These are phyloP conservation scores for Rhodotorula paludigena DNA, from an alignment of 768 basidiomycete genomes.

Conservation along the genomic window DNA sequence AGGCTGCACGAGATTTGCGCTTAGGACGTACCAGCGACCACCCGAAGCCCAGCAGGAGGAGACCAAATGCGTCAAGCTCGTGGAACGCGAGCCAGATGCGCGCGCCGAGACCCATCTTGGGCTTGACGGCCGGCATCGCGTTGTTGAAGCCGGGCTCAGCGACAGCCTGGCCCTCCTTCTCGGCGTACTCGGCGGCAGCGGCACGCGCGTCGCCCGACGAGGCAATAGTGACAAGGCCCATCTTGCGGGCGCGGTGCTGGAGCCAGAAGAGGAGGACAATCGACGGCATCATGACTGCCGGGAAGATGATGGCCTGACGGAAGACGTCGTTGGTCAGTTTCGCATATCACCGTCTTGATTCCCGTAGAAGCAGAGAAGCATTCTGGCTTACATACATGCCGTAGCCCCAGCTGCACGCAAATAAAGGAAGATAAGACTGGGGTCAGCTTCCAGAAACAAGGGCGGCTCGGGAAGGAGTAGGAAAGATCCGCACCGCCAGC, in stretches of 20 bases:
- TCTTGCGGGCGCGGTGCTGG: neutral
- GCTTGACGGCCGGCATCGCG: neutral
- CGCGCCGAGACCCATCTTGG: neutral
- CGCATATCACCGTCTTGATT: too few relatives aligned
- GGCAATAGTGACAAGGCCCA: neutral
- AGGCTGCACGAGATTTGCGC: too few relatives aligned
- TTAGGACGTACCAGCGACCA: constrained; percentile 17
- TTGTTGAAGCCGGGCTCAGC: neutral
- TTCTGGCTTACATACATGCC: constrained; percentile 18
- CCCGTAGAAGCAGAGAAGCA: too few relatives aligned
- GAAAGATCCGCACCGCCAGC: neutral
- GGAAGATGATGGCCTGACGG: constrained; percentile 27
- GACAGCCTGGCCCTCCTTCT: neutral
- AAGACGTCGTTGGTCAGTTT: too few relatives aligned
- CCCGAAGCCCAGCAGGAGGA: constrained; percentile 32
- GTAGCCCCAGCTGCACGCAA: neutral
- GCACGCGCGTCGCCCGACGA: constrained; percentile 13
- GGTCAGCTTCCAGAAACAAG: too few relatives aligned
- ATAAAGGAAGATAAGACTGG: too few relatives aligned
- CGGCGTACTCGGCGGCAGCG: constrained; percentile 22
- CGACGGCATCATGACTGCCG: constrained; percentile 11
- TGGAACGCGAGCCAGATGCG: constrained; percentile 1
- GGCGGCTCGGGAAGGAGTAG: neutral
- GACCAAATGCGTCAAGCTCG: constrained; percentile 30
- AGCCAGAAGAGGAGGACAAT: constrained; percentile 10